Evolutionary conservation across 2,329 filamentous ascomycete species (phyloP).

Genomic region (Cladophialophora yegresii): DNA sequence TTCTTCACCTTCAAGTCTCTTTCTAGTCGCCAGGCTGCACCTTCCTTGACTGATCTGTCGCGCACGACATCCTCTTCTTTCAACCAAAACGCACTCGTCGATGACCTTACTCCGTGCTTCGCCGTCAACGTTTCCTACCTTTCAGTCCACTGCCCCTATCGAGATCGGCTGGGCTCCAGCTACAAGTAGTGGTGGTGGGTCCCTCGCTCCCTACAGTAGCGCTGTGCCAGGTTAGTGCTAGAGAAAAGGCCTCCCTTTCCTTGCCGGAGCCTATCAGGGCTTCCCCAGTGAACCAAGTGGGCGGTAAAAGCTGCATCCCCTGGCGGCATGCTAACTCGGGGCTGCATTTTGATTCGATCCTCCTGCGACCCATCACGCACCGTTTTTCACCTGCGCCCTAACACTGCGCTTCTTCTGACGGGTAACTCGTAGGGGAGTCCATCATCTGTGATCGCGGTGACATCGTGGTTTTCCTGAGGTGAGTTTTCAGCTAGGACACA

Average conservation of each 20-base stretch:
- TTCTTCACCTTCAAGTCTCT: background rate
- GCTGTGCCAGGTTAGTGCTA: conserved; percentile 8
- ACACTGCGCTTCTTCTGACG: conserved; percentile 21
- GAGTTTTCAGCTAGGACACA: background rate
- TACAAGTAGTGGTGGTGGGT: background rate
- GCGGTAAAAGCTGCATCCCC: conserved; percentile 27
- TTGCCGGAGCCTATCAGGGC: conserved; percentile 2
- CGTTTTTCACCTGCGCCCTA: conserved; percentile 17
- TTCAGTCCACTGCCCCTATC: background rate
- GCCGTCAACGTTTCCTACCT: background rate
- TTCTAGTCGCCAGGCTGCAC: background rate
- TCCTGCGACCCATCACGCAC: conserved; percentile 21
- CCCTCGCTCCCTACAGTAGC: background rate
- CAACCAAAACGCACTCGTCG: background rate
- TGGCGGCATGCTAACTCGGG: conserved; percentile 2
- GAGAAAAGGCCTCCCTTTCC: conserved; percentile 4
- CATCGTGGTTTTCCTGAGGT: background rate
- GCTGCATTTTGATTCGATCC: conserved; percentile 21
- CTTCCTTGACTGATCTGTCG: background rate
- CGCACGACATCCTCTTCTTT: background rate
- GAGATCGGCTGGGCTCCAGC: background rate
- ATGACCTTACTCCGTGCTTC: background rate
- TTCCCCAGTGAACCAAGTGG: conserved; percentile 17
- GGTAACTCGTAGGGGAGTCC: background rate
- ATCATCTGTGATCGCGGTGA: background rate